Conservation (phyloP, 441 rosid genomes). For the Euphorbia celastroides region DNA sequence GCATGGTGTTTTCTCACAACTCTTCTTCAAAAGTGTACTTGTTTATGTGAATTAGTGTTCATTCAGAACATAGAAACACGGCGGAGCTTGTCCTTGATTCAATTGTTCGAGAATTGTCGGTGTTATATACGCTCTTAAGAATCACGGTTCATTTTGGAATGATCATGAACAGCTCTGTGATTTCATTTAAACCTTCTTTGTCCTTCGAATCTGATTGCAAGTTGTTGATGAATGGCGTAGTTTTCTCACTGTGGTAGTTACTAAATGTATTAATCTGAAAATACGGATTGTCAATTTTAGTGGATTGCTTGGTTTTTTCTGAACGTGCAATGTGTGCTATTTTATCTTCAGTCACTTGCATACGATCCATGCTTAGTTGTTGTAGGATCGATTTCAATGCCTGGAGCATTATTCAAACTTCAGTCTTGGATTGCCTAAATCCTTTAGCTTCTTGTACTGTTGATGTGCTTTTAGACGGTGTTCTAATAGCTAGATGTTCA, state of each 20-base stretch:
- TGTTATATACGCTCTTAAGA: background rate
- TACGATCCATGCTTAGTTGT: background rate
- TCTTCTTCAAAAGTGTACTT: background rate
- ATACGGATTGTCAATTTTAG: background rate
- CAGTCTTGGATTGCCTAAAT: background rate
- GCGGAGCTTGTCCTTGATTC: background rate
- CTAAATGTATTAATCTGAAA: too few relatives aligned
- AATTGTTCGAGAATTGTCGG: background rate
- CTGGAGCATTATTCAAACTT: background rate
- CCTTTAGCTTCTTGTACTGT: background rate
- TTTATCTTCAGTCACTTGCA: background rate
- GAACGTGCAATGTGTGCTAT: background rate
- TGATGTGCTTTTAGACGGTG: background rate
- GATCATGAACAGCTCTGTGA: background rate
- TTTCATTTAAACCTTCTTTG: too few relatives aligned
- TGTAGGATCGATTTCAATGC: background rate
- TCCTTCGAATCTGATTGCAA: too few relatives aligned
- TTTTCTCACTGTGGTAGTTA: too few relatives aligned
- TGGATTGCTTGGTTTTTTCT: background rate
- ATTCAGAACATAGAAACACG: background rate
- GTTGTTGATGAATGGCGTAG: too few relatives aligned
- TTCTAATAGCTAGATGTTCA: background rate
- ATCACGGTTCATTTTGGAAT: background rate
- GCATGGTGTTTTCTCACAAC: background rate
- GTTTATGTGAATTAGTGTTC: background rate